Base-by-base conservation (phyloP, 225 moss, liverwort and hornwort species). In the Physcomitrium patens region DNA sequence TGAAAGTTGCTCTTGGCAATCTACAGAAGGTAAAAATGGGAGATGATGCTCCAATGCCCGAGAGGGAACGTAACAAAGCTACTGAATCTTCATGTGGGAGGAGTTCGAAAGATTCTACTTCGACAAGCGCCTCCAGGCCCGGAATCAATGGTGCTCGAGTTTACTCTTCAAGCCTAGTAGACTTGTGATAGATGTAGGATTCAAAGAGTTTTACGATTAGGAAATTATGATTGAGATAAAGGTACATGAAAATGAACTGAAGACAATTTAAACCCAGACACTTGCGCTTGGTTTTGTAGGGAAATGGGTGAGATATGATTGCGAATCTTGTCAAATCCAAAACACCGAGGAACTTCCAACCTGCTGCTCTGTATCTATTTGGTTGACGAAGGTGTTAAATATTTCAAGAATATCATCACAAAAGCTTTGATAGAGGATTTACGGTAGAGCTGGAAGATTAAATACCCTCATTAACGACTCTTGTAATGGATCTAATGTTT, bases 91-190 rank as follows among this genome's bases (percentile, higher is more conserved):
- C 56, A 15, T 9, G 43, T 53, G 16, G 5, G 0, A 56, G 17
- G 26, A 45, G 19, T n/a, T 56, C 18, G 60, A 24, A 73, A 46
- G 73, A 23, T 12, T 22, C 69, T 23, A 16, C 31, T 65, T 22
- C 50, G 7, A n/a, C 71, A 46, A 27, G 47, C 41, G 67, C 54
- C 47, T 50, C 49, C 16, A 46, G 57, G 49, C 22, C 63, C 49
- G 58, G 56, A 28, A 51, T 20, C 19, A 31, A 60, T 60, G 8
- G 81, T 81, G 62, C 53, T 60, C 11, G 68, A 48, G 11, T 41
- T 8, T 31, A 67, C 41, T 42, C 55, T 17, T 12, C 12, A 8
- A 55, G 10, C 57, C 20, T 65, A 8, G 27, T 72, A 60, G 48
- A 49, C 19, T 44, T 22, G 43, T 37, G 31, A 37, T 42, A 20